Base-by-base conservation (phyloP, 768 basidiomycete genomes). In the Hirschioporus abietinus region DNA sequence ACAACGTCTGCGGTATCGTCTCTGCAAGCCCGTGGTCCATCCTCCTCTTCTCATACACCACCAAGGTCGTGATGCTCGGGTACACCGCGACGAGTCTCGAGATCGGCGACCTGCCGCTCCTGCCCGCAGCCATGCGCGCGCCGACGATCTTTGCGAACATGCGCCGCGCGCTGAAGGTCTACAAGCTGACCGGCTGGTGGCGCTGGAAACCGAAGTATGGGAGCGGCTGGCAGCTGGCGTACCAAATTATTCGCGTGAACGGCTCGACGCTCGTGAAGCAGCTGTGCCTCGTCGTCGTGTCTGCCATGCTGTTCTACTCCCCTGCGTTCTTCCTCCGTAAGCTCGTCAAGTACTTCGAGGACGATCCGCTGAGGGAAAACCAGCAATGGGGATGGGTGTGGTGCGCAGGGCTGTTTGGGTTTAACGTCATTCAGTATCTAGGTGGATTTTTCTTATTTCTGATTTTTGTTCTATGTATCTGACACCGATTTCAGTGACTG, bases 1-100 rank as follows among this genome's bases (percentile, higher is more conserved):
- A 89, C 68, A 96, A 96, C 71, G 92, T 96, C 20, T 88, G 86
- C 63, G 90, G 90, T 0, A 72, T 86, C 25, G 42, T 52, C 5
- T 52, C 82, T 66, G 81, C 86, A 25, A 88, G 88, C 5, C 78
- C 83, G 0, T 86, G 83, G 81, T 85, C 84, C 66, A 78, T 80
- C 63, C 76, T 97, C 6, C 77, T 95, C n/a, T 97, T 97, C 76
- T 87, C 87, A 18, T 95, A 94, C 74, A 93, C 91, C 42, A 95
- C 93, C 0, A 88, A 90, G 68, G 92, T 97, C 17, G 86, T 96
- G 65, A 87, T 88, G 85, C 86, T 95, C 58, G 95, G 93, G 1
- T 87, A 93, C 76, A 81, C 80, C 1, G 81, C 89, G 1, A 82
- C 84, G 66, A 89, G 85, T 66, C 83, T 96, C 60, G 92, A 96